Evolutionary conservation across 139 green algal species (phyloP).

Genomic region (Tetradesmus obliquus): DNA sequence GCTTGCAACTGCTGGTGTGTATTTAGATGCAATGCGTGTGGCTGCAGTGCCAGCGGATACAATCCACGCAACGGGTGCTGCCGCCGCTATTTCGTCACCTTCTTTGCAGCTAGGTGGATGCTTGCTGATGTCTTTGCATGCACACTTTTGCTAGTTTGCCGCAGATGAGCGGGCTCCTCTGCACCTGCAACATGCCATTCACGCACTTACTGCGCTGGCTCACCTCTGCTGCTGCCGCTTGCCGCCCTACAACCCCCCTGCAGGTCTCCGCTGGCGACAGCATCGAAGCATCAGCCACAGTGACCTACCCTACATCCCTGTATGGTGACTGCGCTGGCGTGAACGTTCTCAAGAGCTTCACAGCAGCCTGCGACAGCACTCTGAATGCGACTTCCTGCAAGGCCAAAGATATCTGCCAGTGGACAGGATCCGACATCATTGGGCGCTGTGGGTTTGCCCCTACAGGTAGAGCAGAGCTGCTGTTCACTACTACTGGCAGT

Average conservation of each 20-base stretch:
- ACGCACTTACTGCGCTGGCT: background rate
- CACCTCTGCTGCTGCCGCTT: background rate
- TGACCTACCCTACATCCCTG: background rate
- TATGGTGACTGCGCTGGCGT: background rate
- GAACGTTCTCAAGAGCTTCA: background rate
- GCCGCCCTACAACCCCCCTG: background rate
- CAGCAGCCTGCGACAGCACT: background rate
- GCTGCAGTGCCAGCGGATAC: no score
- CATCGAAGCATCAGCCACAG: no score
- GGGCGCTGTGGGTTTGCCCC: background rate
- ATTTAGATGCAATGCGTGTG: no score
- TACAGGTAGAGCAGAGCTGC: background rate
- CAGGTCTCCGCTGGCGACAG: background rate
- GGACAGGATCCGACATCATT: background rate
- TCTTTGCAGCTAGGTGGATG: no score
- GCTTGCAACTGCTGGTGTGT: no score
- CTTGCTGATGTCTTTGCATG: no score
- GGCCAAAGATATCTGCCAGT: background rate
- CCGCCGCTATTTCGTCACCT: no score
- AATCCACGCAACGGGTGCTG: no score
- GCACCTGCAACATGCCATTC: background rate
- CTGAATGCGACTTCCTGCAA: background rate
- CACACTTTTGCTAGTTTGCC: no score
- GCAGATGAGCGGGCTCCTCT: no score
- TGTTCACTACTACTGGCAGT: background rate